Conservation (phyloP, 306 rosid species). For the Medicago ruthenica region DNA sequence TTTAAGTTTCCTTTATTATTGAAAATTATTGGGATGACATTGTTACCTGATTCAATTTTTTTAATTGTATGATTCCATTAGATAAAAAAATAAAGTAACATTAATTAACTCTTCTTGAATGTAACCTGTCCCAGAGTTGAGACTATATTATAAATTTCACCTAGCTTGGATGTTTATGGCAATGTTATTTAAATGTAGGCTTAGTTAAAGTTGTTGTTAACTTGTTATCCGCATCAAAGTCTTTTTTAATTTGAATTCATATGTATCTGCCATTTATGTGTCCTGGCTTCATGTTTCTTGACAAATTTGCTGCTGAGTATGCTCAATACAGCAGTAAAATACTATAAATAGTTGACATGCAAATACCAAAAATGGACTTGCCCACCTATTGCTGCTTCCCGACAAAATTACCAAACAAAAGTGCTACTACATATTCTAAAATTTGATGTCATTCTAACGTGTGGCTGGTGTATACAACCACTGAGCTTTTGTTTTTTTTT, state of each 20-base stretch:
- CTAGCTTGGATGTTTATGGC: background rate
- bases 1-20: no score
- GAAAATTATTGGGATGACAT: no score
- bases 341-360: background rate
- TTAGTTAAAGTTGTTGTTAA: background rate
- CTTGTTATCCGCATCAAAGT: background rate
- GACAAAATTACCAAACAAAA: background rate
- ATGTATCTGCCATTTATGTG: background rate
- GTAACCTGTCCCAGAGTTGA: no score
- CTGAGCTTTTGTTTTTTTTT: background rate
- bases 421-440: background rate
- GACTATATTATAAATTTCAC: no score
- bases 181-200: background rate
- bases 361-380: background rate
- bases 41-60: no score
- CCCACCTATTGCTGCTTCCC: background rate
- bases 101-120: no score
- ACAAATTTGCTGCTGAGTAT: background rate
- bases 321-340: background rate
- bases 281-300: background rate
- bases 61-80: no score
- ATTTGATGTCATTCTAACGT: constrained; percentile 48
- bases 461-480: constrained; percentile 45
- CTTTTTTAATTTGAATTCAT: background rate
- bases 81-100: no score